phyloP scores from a whole-genome alignment of 257 asterid genomes.

The Nyctanthes arbortristis region DNA sequence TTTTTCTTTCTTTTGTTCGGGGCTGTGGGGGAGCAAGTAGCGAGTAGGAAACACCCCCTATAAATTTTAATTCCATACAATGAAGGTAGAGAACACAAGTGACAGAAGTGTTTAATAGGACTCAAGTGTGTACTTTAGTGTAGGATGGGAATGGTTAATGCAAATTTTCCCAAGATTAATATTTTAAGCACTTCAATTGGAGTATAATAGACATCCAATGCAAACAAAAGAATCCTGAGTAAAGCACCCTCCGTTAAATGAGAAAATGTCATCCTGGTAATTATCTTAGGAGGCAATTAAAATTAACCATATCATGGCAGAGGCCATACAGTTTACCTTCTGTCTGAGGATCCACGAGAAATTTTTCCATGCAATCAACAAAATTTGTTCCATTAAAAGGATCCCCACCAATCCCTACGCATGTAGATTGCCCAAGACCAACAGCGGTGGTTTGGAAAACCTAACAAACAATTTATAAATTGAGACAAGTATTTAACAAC shows the following conservation, averaged over 20 bases:
- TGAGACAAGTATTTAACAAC: conserved; percentile 11
- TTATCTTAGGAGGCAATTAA: neutral
- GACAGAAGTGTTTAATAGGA: neutral
- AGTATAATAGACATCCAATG: neutral
- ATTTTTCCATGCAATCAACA: conserved; percentile 86
- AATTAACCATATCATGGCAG: neutral
- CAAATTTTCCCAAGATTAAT: neutral
- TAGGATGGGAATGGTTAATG: neutral
- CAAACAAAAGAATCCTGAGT: neutral
- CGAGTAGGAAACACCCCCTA: neutral
- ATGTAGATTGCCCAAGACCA: conserved; percentile 98
- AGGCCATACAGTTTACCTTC: conserved; percentile 72
- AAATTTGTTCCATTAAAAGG: conserved; percentile 98
- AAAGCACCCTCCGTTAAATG: neutral
- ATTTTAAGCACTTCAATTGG: neutral
- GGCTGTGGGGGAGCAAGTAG: neutral
- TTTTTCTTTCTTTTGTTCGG: too few relatives aligned
- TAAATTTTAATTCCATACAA: neutral
- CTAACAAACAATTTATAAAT: conserved; percentile 38
- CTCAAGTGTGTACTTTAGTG: neutral
- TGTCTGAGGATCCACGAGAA: conserved; percentile 93
- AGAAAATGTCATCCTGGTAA: neutral
- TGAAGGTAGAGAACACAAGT: neutral
- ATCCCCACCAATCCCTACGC: conserved; percentile 98
- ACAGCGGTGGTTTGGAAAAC: conserved; percentile 98